Conservation (phyloP, 345 rosid genomes). For the Citrus glauca region DNA sequence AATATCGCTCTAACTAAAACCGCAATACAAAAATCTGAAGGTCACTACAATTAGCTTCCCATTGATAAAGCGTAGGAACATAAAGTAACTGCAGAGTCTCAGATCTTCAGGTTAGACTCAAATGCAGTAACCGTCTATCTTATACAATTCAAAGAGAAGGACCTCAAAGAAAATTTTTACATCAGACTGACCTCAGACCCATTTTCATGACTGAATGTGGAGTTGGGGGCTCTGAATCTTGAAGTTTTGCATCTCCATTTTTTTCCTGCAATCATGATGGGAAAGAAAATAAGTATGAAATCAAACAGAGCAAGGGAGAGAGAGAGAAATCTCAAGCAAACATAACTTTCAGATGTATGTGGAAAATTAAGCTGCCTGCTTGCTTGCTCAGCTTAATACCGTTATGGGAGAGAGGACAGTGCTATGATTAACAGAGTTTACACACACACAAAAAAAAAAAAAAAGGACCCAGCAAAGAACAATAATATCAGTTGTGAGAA, state of each 20-base stretch:
- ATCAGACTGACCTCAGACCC: constrained; percentile 61
- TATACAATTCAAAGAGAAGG: not conserved
- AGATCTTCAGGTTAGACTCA: not conserved
- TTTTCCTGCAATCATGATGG: constrained; percentile 58
- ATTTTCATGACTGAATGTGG: constrained; percentile 83
- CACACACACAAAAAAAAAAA: not conserved
- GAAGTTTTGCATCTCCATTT: constrained; percentile 74
- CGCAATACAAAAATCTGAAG: not conserved
- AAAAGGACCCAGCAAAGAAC: not conserved
- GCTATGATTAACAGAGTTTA: not conserved
- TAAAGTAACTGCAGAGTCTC: not conserved
- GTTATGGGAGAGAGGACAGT: too few relatives aligned
- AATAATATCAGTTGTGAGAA: not conserved
- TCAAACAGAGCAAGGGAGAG: not conserved
- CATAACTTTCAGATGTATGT: not conserved
- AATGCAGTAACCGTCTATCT: not conserved
- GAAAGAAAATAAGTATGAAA: not conserved
- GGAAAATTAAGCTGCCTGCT: not conserved
- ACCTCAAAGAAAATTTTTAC: not conserved
- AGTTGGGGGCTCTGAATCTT: constrained; percentile 95
- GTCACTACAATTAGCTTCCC: not conserved
- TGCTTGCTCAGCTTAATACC: not conserved
- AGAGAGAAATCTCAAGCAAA: constrained; percentile 1
- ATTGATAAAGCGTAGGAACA: not conserved
- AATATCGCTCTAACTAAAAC: not conserved